Conservation (phyloP, 345 rosid species). For the Nasturtium officinale region DNA sequence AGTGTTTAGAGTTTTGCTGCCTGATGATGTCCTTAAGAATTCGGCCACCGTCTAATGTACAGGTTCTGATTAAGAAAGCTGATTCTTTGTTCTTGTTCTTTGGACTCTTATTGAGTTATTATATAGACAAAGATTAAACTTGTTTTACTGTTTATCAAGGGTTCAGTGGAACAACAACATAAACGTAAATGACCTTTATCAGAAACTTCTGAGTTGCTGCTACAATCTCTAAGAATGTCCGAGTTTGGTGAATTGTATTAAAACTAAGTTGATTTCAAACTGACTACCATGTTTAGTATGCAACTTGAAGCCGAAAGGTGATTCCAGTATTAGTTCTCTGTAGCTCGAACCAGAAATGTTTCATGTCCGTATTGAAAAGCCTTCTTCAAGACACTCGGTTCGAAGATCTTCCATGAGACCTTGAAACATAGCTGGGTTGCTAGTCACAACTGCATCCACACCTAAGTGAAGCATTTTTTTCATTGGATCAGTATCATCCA, state of each 20-base stretch:
- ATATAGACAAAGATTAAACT: not conserved
- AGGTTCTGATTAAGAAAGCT: not conserved
- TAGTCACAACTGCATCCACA: constrained; percentile 81
- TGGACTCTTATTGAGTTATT: not conserved
- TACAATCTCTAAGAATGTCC: not conserved
- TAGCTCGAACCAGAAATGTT: not conserved
- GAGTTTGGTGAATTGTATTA: constrained; percentile 14
- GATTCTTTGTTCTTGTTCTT: constrained; percentile 15
- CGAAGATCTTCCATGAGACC: constrained; percentile 66
- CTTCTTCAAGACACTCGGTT: constrained; percentile 77
- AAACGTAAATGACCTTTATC: not conserved
- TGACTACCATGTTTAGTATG: not conserved
- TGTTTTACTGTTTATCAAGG: not conserved
- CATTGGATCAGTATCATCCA: constrained; percentile 79
- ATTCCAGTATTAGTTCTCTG: not conserved
- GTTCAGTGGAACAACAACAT: constrained; percentile 10
- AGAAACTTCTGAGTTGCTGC: not conserved
- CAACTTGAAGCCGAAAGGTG: constrained; percentile 4
- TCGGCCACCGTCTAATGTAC: not conserved
- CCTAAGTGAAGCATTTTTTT: constrained; percentile 57
- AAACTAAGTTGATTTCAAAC: not conserved
- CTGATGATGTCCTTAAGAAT: constrained; percentile 19
- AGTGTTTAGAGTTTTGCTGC: constrained; percentile 72
- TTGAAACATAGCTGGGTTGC: constrained; percentile 67
- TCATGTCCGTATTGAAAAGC: constrained; percentile 52